phyloP scores from a whole-genome alignment of 257 asterid species.

The Lycium barbarum region DNA sequence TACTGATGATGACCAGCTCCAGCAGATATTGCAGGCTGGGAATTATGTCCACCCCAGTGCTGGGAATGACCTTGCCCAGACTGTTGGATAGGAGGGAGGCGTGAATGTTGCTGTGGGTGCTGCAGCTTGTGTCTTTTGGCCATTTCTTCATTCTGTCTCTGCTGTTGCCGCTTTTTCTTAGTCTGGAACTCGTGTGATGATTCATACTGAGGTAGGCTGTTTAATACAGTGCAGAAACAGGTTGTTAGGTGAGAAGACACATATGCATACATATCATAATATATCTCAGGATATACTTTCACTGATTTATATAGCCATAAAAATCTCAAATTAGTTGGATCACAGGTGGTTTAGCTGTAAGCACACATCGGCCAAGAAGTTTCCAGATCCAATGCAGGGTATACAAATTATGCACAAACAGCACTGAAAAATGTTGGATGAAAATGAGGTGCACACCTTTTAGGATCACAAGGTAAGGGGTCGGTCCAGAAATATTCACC shows the following conservation, averaged over 20 bases:
- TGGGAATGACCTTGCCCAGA: conserved; percentile 68
- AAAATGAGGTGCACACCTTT: conserved; percentile 60
- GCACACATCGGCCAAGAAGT: conserved; percentile 4
- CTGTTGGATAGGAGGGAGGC: conserved; percentile 87
- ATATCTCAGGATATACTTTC: conserved; percentile 5
- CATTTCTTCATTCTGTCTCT: conserved; percentile 78
- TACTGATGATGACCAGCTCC: conserved; percentile 73
- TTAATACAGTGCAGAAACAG: background rate
- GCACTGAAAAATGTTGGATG: conserved; percentile 8
- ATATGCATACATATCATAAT: background rate
- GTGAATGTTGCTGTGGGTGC: conserved; percentile 84
- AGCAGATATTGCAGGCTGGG: conserved; percentile 63
- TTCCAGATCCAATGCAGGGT: conserved; percentile 18
- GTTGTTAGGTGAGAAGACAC: background rate
- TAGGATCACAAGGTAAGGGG: conserved; percentile 97
- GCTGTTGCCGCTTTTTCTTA: conserved; percentile 92
- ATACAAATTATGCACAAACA: conserved; percentile 21
- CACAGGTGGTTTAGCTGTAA: conserved; percentile 6
- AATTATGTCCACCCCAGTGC: conserved; percentile 66
- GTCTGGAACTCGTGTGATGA: conserved; percentile 98
- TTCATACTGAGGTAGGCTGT: conserved; percentile 91
- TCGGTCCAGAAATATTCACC: conserved; percentile 98
- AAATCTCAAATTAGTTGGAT: conserved; percentile 14
- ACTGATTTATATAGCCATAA: background rate
- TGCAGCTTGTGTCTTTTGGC: conserved; percentile 85